phyloP scores from a whole-genome alignment of 768 basidiomycete genomes.

The Lenzites betulinus region DNA sequence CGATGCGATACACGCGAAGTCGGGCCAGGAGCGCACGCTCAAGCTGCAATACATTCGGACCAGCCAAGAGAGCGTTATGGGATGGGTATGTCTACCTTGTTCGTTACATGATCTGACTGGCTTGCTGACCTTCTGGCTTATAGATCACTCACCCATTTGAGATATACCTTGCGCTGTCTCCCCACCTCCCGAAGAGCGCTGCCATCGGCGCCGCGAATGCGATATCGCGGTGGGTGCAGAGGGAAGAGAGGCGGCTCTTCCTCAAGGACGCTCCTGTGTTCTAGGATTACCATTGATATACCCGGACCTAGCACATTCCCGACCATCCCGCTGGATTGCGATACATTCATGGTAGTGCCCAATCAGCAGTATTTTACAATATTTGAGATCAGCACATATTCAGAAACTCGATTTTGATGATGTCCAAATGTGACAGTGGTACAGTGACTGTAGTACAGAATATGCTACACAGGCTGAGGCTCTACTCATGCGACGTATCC shows the following conservation, averaged over 20 bases:
- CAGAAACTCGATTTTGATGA: not conserved
- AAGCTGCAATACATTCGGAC: constrained; percentile 89
- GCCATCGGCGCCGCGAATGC: constrained; percentile 87
- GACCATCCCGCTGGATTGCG: too few species aligned
- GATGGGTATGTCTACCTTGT: constrained; percentile 69
- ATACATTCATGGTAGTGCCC: too few species aligned
- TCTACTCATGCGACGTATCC: constrained; percentile 29
- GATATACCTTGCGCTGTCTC: constrained; percentile 82
- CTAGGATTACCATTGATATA: constrained; percentile 31
- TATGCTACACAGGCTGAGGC: constrained; percentile 9
- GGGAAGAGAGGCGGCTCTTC: constrained; percentile 81
- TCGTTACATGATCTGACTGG: not conserved
- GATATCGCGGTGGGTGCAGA: constrained; percentile 88
- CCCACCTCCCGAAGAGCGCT: constrained; percentile 84
- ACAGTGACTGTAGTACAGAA: constrained; percentile 3
- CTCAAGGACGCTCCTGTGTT: constrained; percentile 90
- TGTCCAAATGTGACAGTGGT: not conserved
- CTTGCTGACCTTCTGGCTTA: not conserved
- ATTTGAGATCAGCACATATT: not conserved
- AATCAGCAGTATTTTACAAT: too few species aligned
- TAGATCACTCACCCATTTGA: constrained; percentile 96
- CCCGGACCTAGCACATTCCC: too few species aligned
- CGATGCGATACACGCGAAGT: constrained; percentile 89
- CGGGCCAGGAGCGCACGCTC: constrained; percentile 75
- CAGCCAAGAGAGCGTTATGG: constrained; percentile 86